phyloP scores from a whole-genome alignment of 352 stramenopile genomes.

The Phytophthora citricola region DNA sequence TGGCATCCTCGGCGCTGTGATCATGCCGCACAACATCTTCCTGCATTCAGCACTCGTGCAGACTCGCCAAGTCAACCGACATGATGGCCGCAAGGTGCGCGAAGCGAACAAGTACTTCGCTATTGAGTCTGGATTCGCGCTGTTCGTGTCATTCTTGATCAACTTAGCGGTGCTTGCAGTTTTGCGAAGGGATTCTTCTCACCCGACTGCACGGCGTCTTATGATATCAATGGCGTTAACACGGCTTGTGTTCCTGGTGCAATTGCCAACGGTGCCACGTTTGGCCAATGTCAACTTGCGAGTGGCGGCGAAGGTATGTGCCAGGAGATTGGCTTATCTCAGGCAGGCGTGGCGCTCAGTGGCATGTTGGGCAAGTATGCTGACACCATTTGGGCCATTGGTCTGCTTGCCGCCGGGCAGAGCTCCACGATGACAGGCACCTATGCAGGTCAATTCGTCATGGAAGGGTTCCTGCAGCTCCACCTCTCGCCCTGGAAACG shows the following conservation, averaged over 20 bases:
- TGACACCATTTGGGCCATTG: slow-evolving; percentile 94
- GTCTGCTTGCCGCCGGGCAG: slow-evolving; percentile 94
- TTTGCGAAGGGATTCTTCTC: slow-evolving; percentile 94
- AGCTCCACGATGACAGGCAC: slow-evolving; percentile 97
- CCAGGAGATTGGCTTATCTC: slow-evolving; percentile 89
- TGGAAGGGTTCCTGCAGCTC: slow-evolving; percentile 97
- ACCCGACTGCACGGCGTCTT: slow-evolving; percentile 66
- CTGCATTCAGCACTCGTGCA: slow-evolving; percentile 94
- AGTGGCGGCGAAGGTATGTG: slow-evolving; percentile 75
- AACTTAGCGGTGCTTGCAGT: slow-evolving; percentile 94
- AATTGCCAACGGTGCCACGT: slow-evolving; percentile 51
- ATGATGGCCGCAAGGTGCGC: slow-evolving; percentile 64
- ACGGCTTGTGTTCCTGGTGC: slow-evolving; percentile 74
- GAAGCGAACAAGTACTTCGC: slow-evolving; percentile 95
- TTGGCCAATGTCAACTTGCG: slow-evolving; percentile 60
- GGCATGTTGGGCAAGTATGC: slow-evolving; percentile 85
- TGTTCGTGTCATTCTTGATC: slow-evolving; percentile 96
- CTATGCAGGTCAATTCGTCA: slow-evolving; percentile 97
- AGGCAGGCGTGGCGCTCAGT: slow-evolving; percentile 81
- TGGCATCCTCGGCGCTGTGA: slow-evolving; percentile 94
- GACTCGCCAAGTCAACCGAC: slow-evolving; percentile 58
- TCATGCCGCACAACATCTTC: slow-evolving; percentile 98
- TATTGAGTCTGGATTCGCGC: slow-evolving; percentile 91
- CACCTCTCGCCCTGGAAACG: slow-evolving; percentile 86
- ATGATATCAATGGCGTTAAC: slow-evolving; percentile 57